phyloP scores from a whole-genome alignment of 345 rosid genomes.

The Gossypium stocksii region DNA sequence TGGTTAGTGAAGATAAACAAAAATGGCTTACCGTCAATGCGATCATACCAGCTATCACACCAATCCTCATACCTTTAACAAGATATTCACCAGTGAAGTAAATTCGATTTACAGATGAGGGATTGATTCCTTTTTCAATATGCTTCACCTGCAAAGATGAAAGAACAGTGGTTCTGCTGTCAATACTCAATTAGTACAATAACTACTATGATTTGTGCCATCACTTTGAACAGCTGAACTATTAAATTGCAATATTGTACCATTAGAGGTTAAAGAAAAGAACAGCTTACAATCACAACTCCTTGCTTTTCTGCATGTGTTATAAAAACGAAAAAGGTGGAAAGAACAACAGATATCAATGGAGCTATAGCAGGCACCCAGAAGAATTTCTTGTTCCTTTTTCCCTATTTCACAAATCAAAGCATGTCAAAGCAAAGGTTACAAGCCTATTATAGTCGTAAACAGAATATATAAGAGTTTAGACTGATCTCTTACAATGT shows the following conservation, averaged over 20 bases:
- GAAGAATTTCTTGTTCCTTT: constrained; percentile 67
- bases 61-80: constrained; percentile 66
- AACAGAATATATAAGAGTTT: not conserved
- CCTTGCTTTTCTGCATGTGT: constrained; percentile 87
- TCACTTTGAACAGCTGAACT: not conserved
- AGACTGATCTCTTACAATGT: constrained; percentile 53
- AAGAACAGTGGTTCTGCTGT: not conserved
- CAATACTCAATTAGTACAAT: not conserved
- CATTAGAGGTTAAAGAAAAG: not conserved
- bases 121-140: constrained; percentile 78
- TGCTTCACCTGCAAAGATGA: constrained; percentile 59
- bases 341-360: constrained; percentile 66
- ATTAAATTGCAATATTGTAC: not conserved
- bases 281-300: constrained; percentile 67
- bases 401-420: constrained; percentile 54
- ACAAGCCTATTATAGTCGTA: not conserved
- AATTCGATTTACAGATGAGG: constrained; percentile 58
- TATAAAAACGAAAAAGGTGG: constrained; percentile 84
- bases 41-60: constrained; percentile 77
- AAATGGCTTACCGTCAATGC: constrained; percentile 68
- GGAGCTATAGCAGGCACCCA: constrained; percentile 95
- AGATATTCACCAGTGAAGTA: constrained; percentile 62
- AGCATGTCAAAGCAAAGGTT: constrained; percentile 1
- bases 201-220: not conserved
- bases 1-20: not conserved